Evolutionary conservation across 2,329 filamentous ascomycete genomes (phyloP), one percentile per base, ranked within the genome.

Genomic region (Botrytis porri): DNA sequence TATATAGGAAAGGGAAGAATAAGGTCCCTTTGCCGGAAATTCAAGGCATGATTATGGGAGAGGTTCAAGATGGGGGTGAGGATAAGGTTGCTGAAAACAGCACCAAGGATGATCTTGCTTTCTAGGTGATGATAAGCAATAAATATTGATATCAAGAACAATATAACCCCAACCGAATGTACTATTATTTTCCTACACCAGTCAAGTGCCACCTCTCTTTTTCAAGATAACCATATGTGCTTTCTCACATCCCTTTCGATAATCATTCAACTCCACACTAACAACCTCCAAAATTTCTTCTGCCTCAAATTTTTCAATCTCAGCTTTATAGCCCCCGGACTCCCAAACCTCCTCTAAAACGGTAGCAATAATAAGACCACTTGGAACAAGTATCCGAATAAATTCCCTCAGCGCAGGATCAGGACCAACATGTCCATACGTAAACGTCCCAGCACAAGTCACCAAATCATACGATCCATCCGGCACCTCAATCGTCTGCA

Each of bases 1-100:
- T 98, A 14, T 93, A 95, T 82, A 88, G 92, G 77, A 98, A 97
- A 83, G 94, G 95, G 2, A 90, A 90, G 78, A 79, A 79, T 63
- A 81, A 80, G 74, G 72, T 76, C 48, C 72, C 79, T 57, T 70
- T 79, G 62, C 73, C 75, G 14, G 76, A 77, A 41, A 75, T 65
- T 60, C 73, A 77, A 66, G 75, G 70, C 7, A 72, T 69, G 22
- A 20, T 71, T 22, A 71, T 65, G 60, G 69, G 59, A n/a, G 61
- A 71, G 61, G 35, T 66, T 12, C 41, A 65, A 37, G 60, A 65
- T 64, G 67, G 18, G 4, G 22, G 45, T n/a, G 41, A 70, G 35
- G 29, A 22, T 48, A 32, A 73, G 39, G n/a, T 12, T 70, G 20
- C 22, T 45, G 54, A 20, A n/a, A 14, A 64, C n/a, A n/a, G 4